These are phyloP conservation scores for Eucalyptus marginata DNA, from an alignment of 345 rosid species.

Conservation along the genomic window DNA sequence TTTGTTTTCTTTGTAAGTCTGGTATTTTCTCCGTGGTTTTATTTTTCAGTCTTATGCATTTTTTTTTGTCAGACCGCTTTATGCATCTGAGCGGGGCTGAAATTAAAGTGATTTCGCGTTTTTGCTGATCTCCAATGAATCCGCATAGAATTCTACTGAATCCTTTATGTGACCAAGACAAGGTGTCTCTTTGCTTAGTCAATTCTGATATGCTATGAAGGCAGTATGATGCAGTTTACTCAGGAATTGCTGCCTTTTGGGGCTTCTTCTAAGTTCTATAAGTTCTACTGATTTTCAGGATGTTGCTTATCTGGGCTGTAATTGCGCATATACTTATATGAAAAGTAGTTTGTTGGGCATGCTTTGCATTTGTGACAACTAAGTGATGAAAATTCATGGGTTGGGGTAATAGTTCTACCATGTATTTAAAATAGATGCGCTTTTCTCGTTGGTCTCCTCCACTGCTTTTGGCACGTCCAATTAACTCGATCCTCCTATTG, in stretches of 20 bases:
- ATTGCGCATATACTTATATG: background rate
- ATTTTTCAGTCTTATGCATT: background rate
- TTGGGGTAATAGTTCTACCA: background rate
- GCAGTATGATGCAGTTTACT: background rate
- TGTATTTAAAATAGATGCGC: background rate
- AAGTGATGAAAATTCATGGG: background rate
- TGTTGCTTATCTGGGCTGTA: background rate
- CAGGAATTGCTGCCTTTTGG: background rate
- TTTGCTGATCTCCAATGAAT: background rate
- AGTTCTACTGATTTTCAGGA: background rate
- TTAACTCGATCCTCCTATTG: background rate
- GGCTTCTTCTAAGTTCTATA: background rate
- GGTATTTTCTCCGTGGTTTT: background rate
- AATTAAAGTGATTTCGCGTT: background rate
- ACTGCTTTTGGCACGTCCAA: background rate
- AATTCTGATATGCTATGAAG: background rate
- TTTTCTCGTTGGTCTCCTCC: background rate
- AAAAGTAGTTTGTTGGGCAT: background rate
- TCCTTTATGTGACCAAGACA: background rate
- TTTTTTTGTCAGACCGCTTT: too few relatives aligned
- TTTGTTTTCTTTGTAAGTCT: background rate
- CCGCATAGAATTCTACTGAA: background rate
- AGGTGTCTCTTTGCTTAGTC: background rate
- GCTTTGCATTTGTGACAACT: background rate
- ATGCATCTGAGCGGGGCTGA: background rate